Percentiles rank a stretch among this genome's conserved stretches.
These are phyloP conservation scores for Pouteria glomerata DNA, from an alignment of 148 eudicot species.

Conservation along the genomic window DNA sequence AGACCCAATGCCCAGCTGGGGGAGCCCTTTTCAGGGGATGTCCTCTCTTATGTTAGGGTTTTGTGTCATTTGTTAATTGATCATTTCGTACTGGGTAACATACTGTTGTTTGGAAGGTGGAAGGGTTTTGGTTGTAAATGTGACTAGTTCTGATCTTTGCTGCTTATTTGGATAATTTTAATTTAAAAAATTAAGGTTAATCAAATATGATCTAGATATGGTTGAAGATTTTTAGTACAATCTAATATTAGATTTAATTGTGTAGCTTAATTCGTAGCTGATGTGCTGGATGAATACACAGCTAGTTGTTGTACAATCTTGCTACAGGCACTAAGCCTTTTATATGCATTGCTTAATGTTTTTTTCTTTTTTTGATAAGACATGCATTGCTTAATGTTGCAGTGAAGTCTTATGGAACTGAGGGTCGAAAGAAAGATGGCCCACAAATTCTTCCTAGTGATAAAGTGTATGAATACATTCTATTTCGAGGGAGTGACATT, in stretches of 20 bases:
- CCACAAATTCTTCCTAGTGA: constrained; percentile 49
- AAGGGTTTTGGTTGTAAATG: background rate
- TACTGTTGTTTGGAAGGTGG: too few species aligned
- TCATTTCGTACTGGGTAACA: background rate
- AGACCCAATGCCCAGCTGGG: too few species aligned
- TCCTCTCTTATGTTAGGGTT: too few species aligned
- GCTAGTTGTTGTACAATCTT: background rate
- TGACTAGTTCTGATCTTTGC: background rate
- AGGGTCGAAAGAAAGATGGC: constrained; percentile 50
- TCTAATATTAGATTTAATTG: background rate
- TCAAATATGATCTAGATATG: background rate
- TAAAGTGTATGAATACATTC: constrained; percentile 45
- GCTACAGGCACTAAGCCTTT: background rate
- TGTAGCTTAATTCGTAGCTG: background rate
- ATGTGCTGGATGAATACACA: background rate
- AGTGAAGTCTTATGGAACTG: constrained; percentile 53
- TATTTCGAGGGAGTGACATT: constrained; percentile 53
- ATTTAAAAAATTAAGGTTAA: background rate
- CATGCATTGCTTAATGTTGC: constrained; percentile 13
- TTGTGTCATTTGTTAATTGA: too few species aligned
- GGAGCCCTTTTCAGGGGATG: too few species aligned
- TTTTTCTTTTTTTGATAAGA: too few species aligned
- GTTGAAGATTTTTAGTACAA: background rate
- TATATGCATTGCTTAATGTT: background rate
- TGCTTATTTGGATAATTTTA: background rate